Evolutionary conservation across 2,329 filamentous ascomycete species (phyloP).

Genomic region (Sphaceloma murrayae): DNA sequence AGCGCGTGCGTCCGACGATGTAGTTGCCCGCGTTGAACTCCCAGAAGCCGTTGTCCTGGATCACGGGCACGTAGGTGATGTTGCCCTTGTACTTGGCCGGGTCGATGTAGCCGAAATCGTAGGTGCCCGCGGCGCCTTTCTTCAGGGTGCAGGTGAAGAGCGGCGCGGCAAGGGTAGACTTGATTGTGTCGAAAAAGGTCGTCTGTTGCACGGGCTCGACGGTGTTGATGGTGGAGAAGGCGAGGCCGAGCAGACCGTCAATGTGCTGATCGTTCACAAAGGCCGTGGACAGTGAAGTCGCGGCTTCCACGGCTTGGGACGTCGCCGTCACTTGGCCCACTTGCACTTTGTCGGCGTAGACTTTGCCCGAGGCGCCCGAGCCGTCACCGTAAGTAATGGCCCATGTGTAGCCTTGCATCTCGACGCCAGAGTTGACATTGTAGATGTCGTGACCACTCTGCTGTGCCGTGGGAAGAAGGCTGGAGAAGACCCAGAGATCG

Average conservation of each 20-base stretch:
- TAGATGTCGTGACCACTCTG: constrained; percentile 51
- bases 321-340: constrained; percentile 52
- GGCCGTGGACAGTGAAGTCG: constrained; percentile 45
- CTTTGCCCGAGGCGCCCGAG: constrained; percentile 51
- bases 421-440: constrained; percentile 38
- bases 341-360: constrained; percentile 56
- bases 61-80: constrained; percentile 48
- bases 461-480: constrained; percentile 42
- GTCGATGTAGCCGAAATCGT: constrained; percentile 54
- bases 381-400: constrained; percentile 57
- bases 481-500: constrained; percentile 62
- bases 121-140: constrained; percentile 43
- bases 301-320: constrained; percentile 56
- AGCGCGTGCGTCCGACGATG: constrained; percentile 38
- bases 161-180: constrained; percentile 40
- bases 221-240: constrained; percentile 52
- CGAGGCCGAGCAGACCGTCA: constrained; percentile 52
- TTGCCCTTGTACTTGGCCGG: constrained; percentile 47
- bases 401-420: constrained; percentile 47
- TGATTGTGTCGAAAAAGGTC: constrained; percentile 54
- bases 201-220: constrained; percentile 41
- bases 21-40: constrained; percentile 49
- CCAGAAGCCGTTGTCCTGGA: constrained; percentile 55
- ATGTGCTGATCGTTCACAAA: constrained; percentile 45
- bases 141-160: constrained; percentile 52